phyloP scores from a whole-genome alignment of 345 rosid species.

The Eucalyptus microcorys region DNA sequence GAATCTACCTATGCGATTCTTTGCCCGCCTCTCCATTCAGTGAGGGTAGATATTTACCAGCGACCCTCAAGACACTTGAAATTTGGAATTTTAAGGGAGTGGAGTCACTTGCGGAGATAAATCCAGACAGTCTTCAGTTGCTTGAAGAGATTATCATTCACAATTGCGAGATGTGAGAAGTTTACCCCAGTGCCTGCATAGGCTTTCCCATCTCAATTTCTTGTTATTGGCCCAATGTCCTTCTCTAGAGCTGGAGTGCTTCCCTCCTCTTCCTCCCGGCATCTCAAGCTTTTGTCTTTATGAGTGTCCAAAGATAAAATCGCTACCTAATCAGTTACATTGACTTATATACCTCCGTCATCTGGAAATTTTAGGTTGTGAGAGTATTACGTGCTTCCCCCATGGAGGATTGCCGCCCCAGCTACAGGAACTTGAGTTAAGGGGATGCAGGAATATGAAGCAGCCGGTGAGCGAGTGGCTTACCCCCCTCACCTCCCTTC shows the following conservation, averaged over 20 bases:
- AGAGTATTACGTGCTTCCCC: not conserved
- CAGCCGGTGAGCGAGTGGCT: rapidly evolving
- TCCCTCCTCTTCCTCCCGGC: not conserved
- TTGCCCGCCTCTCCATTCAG: no score
- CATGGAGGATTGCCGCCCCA: not conserved
- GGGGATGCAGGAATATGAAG: not conserved
- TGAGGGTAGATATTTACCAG: not conserved
- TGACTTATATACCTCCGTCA: not conserved
- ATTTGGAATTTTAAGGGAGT: not conserved
- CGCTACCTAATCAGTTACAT: not conserved
- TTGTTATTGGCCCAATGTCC: not conserved
- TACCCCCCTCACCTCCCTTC: not conserved
- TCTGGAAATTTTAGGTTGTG: not conserved
- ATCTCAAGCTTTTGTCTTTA: not conserved
- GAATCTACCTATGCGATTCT: not conserved
- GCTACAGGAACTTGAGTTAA: not conserved
- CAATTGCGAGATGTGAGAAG: not conserved
- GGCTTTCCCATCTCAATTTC: not conserved
- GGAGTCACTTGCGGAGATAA: not conserved
- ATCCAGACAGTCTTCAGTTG: not conserved
- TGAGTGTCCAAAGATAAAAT: not conserved
- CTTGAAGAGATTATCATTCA: not conserved
- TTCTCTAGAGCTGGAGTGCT: not conserved
- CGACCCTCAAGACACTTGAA: not conserved
- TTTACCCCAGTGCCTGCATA: not conserved